Base-by-base conservation (phyloP, 768 basidiomycete species). In the Punctularia strigosozonata region DNA sequence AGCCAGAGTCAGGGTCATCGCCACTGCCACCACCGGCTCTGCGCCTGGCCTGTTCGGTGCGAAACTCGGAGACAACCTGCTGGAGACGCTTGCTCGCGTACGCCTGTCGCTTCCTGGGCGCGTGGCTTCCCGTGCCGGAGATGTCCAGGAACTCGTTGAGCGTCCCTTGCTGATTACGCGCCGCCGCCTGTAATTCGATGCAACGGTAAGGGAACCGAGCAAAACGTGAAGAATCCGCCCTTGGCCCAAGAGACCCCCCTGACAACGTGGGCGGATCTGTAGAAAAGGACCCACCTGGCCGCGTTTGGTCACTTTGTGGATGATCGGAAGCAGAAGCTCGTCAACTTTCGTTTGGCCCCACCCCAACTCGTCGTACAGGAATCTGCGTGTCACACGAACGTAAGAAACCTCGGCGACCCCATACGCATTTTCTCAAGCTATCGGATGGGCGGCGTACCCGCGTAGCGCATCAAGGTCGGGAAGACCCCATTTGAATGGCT, bases 381-480 rank as follows among this genome's bases (percentile, higher is more conserved):
- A 85, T 34, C 83, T 86, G 48, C 2, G 17, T 18, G 31, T 37
- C 31, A 5, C 37, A 54, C 50, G 31, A 14, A 30, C 25, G 32
- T 36, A 35, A 31, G 22, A 46, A 4, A 33, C 33, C 7, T 21
- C 37, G 22, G 39, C 23, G 28, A 3, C 19, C 23, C 19, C 25
- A 10, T 6, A 61, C n/a, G n/a, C n/a, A n/a, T n/a, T n/a, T n/a
- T n/a, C n/a, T n/a, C n/a, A n/a, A n/a, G n/a, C n/a, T n/a, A n/a
- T n/a, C n/a, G n/a, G n/a, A n/a, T n/a, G n/a, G n/a, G n/a, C n/a
- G n/a, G n/a, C 76, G 40, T 55, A 92, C 88, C 69, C 60, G 45
- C 91, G 77, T 39, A 99, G 71, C 3, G 81, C 91, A 52, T 95
- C 89, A 2, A 99, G 73, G 54, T 98, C 95, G n/a, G 92, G 89